Base-by-base conservation (phyloP, 2,329 filamentous ascomycete genomes). In the Pestalotiopsis sp. region DNA sequence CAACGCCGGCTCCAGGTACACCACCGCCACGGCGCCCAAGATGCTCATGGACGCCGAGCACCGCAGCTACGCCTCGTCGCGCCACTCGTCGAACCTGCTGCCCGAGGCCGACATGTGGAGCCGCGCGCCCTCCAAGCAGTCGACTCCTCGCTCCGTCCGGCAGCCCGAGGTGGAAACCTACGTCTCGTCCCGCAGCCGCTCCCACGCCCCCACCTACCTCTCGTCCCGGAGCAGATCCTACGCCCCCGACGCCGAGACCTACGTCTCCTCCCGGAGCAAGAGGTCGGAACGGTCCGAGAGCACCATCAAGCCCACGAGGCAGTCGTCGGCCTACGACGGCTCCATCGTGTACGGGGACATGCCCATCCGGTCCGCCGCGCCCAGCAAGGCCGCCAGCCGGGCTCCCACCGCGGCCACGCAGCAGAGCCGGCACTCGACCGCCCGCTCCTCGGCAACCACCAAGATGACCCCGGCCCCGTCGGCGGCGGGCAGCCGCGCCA, bases 191-290 rank as follows among this genome's bases (percentile, higher is more conserved):
- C 65, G 65, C 12, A 66, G 14, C 27, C 39, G 65, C 36, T 36
- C 23, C n/a, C 75, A 76, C 38, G 74, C 81, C 65, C 71, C 77
- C 7, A 62, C 68, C 9, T 68, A 69, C 63, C 36, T 69, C 20
- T 69, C 68, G 20, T 20, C 66, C 14, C 61, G 66, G 20, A 67
- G 25, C 36, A 62, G 61, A 20, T 38, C 27, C 27, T 74, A 77
- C 39, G 74, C 81, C 65, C 71, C 77, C 11, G 84, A 85, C 12
- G 78, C 78, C 17, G 81, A 83, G 23, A 82, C 82, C 45, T 86
- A 83, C 69, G 80, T 83, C 66, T 86, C 85, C 12, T 78, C 82
- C 3, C 78, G 81, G 9, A 84, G 65, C 23, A 59, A 77, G 73
- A 58, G 49, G 20, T 59, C 67, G 27, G 61, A 58, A 23, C 36